Evolutionary conservation across 2,329 filamentous ascomycete genomes (phyloP).

Genomic region (Cryphonectria nitschkei): DNA sequence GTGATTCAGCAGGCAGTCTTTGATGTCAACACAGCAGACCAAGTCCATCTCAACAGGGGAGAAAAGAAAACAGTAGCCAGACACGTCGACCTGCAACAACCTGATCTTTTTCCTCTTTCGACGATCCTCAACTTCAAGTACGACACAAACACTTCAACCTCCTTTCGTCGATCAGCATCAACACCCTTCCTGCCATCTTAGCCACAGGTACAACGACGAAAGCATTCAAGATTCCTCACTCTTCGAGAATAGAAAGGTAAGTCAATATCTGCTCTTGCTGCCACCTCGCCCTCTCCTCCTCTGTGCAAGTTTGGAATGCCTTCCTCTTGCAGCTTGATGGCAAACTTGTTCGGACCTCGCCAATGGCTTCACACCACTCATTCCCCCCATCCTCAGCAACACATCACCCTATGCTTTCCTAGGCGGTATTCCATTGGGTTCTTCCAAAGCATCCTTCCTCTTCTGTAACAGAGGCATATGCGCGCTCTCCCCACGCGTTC

Average conservation of each 20-base stretch:
- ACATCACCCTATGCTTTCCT: neutral
- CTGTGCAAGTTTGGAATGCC: neutral
- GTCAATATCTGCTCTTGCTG: neutral
- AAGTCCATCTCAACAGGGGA: neutral
- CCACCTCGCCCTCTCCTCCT: neutral
- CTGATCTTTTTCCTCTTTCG: neutral
- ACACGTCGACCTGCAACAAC: neutral
- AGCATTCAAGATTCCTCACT: neutral
- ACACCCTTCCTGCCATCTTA: neutral
- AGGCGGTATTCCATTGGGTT: neutral
- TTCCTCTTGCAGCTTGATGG: neutral
- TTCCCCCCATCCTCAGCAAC: neutral
- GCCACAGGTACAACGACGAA: neutral
- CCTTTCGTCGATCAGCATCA: neutral
- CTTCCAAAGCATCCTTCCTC: neutral
- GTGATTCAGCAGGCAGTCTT: neutral
- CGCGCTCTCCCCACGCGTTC: no score
- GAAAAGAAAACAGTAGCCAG: neutral
- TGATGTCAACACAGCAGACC: neutral
- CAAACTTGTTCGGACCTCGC: no score
- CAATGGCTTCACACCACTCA: neutral
- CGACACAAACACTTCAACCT: neutral
- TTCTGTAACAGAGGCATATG: neutral
- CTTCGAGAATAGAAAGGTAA: neutral
- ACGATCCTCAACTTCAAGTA: neutral